Evolutionary conservation across 2,329 filamentous ascomycete genomes (phyloP).

Genomic region (Emmonsiellopsis sp.): DNA sequence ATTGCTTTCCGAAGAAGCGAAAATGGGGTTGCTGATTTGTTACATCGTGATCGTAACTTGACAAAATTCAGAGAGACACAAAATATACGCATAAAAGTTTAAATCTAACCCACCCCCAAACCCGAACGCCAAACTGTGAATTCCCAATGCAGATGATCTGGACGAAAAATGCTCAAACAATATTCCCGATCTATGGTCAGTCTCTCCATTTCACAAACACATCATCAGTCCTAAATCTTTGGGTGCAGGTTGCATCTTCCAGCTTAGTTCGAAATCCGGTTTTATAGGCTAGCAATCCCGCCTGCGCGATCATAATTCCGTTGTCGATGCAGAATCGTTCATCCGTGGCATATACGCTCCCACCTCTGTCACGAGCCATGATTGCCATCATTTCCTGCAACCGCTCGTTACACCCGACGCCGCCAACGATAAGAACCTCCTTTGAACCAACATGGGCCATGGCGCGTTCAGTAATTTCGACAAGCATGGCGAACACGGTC

Average conservation of each 20-base stretch:
- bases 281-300: conserved; percentile 74
- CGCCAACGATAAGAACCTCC: conserved; percentile 93
- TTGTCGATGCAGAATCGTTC: conserved; percentile 99
- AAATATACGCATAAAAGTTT: not conserved
- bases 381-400: conserved; percentile 97
- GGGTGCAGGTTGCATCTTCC: conserved; percentile 75
- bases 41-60: not conserved
- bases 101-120: not conserved
- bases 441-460: conserved; percentile 93
- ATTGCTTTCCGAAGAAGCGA: no score
- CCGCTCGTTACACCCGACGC: conserved; percentile 89
- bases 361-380: conserved; percentile 83
- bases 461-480: conserved; percentile 94
- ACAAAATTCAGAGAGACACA: not conserved
- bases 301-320: conserved; percentile 98
- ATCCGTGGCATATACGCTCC: conserved; percentile 87
- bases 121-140: not conserved
- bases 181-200: conserved; percentile 16
- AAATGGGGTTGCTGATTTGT: no score
- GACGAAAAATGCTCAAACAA: not conserved
- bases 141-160: not conserved
- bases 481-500: conserved; percentile 91
- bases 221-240: conserved; percentile 74
- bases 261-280: conserved; percentile 70
- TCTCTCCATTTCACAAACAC: conserved; percentile 73